Percentiles rank a stretch among this genome's conserved stretches.
Conservation (phyloP, 225 moss, liverwort and hornwort species). For the Antitrichia curtipendula region DNA sequence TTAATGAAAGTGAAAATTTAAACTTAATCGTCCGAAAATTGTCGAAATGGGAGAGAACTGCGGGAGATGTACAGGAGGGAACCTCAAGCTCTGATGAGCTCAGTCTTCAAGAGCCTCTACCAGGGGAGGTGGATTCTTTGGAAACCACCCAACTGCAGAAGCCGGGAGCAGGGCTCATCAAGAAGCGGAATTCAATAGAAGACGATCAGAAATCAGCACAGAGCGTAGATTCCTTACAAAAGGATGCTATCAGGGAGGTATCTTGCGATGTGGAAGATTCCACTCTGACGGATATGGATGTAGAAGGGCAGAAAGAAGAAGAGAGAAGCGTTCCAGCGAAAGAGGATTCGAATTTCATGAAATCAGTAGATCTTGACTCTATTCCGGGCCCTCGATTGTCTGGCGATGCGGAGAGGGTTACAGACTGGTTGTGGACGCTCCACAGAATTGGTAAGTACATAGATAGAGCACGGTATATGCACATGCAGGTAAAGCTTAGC, state of each 20-base stretch:
- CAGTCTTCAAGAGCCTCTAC: constrained; percentile 34
- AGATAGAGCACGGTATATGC: neutral
- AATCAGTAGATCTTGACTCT: constrained; percentile 26
- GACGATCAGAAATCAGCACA: neutral
- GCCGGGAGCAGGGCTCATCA: constrained; percentile 14
- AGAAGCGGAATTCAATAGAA: neutral
- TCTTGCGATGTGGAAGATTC: neutral
- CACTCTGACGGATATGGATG: constrained; percentile 3
- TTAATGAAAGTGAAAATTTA: neutral
- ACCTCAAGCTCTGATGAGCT: neutral
- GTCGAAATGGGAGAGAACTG: neutral
- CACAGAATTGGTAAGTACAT: constrained; percentile 61
- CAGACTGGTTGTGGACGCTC: constrained; percentile 79
- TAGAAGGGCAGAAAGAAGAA: neutral
- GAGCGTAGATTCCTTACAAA: neutral
- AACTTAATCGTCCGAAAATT: neutral
- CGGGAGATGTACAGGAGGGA: neutral
- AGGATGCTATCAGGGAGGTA: neutral
- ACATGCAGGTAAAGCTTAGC: neutral
- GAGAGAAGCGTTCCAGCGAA: neutral
- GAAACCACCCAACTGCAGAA: constrained; percentile 7
- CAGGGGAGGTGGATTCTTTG: constrained; percentile 28
- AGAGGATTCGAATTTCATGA: constrained; percentile 3
- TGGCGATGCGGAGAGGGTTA: constrained; percentile 34
- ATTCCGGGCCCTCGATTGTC: constrained; percentile 25